phyloP scores from a whole-genome alignment of 805 yeast genomes.

The Lachancea kluyveri region DNA sequence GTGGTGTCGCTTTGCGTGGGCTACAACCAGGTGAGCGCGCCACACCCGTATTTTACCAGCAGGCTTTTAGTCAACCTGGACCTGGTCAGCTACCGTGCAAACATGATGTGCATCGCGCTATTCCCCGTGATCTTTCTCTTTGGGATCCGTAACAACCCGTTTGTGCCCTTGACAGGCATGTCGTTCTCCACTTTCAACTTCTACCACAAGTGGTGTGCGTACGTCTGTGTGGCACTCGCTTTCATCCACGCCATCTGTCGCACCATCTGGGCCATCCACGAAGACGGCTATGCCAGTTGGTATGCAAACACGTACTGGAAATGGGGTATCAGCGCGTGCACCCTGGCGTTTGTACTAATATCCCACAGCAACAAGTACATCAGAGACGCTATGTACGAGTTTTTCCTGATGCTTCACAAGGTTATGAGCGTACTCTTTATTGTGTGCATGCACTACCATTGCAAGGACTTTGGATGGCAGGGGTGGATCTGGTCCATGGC shows the following conservation, averaged over 20 bases:
- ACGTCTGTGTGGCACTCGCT: constrained; percentile 42
- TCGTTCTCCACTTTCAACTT: constrained; percentile 51
- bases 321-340: constrained; percentile 45
- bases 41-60: constrained; percentile 33
- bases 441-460: constrained; percentile 54
- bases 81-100: constrained; percentile 49
- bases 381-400: constrained; percentile 52
- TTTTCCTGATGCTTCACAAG: constrained; percentile 52
- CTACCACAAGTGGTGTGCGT: constrained; percentile 63
- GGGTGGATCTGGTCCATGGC: constrained; percentile 43
- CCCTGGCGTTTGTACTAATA: constrained; percentile 37
- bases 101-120: constrained; percentile 42
- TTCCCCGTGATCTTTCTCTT: constrained; percentile 57
- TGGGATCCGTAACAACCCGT: constrained; percentile 69
- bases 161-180: constrained; percentile 57
- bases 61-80: constrained; percentile 31
- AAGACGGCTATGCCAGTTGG: constrained; percentile 38
- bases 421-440: constrained; percentile 47
- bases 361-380: constrained; percentile 45
- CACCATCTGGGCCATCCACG: constrained; percentile 40
- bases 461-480: constrained; percentile 45
- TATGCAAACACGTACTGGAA: constrained; percentile 40
- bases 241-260: constrained; percentile 53
- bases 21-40: constrained; percentile 28
- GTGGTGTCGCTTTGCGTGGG: constrained; percentile 33